phyloP scores from a whole-genome alignment of 1,139 yeast genomes.

The Taiozyma sp. region DNA sequence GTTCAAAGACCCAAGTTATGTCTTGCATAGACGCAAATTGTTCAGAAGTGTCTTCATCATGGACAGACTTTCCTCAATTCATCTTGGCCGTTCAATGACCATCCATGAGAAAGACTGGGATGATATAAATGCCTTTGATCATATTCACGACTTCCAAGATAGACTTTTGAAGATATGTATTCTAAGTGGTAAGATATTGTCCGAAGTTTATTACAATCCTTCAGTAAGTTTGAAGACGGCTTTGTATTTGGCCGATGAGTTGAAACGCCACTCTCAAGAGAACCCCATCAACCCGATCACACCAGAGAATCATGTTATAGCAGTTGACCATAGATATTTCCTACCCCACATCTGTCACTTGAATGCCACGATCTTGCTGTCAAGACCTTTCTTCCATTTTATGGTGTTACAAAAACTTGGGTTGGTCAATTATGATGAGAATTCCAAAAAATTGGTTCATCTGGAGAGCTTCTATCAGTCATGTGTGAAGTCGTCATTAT shows the following conservation, averaged over 20 bases:
- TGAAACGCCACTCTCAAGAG: conserved; percentile 30
- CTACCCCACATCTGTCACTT: conserved; percentile 35
- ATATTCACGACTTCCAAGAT: conserved; percentile 23
- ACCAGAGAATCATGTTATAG: conserved; percentile 12
- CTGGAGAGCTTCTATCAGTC: conserved; percentile 30
- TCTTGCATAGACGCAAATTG: conserved; percentile 31
- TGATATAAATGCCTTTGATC: conserved; percentile 26
- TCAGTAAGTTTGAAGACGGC: conserved; percentile 33
- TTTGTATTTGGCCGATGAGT: conserved; percentile 35
- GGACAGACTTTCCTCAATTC: conserved; percentile 36
- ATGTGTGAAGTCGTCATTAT: conserved; percentile 35
- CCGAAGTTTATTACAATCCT: conserved; percentile 33
- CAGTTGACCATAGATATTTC: conserved; percentile 15
- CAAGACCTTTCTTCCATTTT: conserved; percentile 44
- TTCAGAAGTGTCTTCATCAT: conserved; percentile 37
- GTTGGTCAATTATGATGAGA: conserved; percentile 11
- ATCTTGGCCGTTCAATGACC: conserved; percentile 38
- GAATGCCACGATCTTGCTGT: conserved; percentile 37
- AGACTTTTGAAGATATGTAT: conserved; percentile 18
- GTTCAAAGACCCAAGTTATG: conserved; percentile 20
- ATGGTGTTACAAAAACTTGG: conserved; percentile 24
- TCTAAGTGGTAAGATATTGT: conserved; percentile 33
- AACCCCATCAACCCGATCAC: conserved; percentile 21
- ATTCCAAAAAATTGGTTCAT: conserved; percentile 17
- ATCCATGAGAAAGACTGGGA: conserved; percentile 41